Evolutionary conservation across 768 basidiomycete species (phyloP).

Genomic region (Agaricus bisporus): DNA sequence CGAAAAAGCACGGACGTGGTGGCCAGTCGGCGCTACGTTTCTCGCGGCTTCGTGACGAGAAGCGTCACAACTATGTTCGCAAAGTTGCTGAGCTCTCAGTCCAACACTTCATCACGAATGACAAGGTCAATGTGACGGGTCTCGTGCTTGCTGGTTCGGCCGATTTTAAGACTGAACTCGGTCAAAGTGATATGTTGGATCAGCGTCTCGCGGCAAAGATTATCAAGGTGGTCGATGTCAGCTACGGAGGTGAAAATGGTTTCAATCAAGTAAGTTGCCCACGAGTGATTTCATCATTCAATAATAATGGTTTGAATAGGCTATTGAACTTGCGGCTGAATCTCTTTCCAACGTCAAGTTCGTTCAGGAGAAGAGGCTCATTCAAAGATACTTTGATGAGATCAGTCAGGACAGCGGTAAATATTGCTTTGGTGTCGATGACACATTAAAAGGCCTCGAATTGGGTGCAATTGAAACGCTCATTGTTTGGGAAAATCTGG

Average conservation of each 20-base stretch:
- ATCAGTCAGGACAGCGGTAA: conserved; percentile 95
- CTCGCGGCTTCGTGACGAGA: conserved; percentile 98
- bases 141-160: conserved; percentile 95
- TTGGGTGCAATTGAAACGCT: conserved; percentile 95
- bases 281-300: neutral
- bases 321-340: conserved; percentile 95
- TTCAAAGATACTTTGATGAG: conserved; percentile 98
- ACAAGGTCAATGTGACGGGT: conserved; percentile 97
- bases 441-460: conserved; percentile 94
- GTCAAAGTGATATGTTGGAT: conserved; percentile 96
- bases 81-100: conserved; percentile 97
- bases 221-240: conserved; percentile 98
- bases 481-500: conserved; percentile 98
- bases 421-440: conserved; percentile 97
- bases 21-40: conserved; percentile 99
- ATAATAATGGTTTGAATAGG: conserved; percentile 36
- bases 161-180: conserved; percentile 98
- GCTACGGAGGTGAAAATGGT: conserved; percentile 97
- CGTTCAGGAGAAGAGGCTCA: conserved; percentile 97
- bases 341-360: conserved; percentile 98
- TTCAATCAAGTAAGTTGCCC: conserved; percentile 83
- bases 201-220: conserved; percentile 81
- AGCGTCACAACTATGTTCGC: conserved; percentile 98
- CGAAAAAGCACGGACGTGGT: conserved; percentile 99
- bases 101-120: conserved; percentile 95